Evolutionary conservation across 2,329 filamentous ascomycete genomes (phyloP), one percentile per base, ranked within the genome.

Genomic region (Nemania serpens): DNA sequence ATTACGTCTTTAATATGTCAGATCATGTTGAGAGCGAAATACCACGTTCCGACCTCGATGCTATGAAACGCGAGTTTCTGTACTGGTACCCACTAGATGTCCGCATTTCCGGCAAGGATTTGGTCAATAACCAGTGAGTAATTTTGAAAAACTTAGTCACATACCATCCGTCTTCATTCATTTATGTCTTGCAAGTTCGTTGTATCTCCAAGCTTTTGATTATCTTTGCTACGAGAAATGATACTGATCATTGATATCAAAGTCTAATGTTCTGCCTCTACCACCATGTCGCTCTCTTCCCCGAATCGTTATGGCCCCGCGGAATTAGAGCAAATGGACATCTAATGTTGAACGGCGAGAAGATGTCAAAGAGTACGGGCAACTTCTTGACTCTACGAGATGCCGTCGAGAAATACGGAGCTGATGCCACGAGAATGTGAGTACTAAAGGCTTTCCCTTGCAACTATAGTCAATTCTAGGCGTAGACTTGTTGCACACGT

Each of bases 361-460:
- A 99, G 85, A 99, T 99, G 95, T 90, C 88, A 75, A 99, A 99
- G 82, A 94, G 90, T 55, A 97, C 93, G 0, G 95, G 95, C 64
- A 99, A 98, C 80, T 99, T 99, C 82, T 83, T 99, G 75, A 98
- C 95, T 11, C 82, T 98, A 54, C 85, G 88, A 55, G 91, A 97
- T 64, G 60, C 93, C 33, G 89, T 94, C 13, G 84, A 88, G 69
- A 99, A 99, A 76, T 99, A 95, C 70, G 95, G 95, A 71, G 94
- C 95, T 9, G 95, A 98, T 75, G 95, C 95, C 12, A 90, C 90
- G 45, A 87, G 94, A 74, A 90, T 98, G 70, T 62, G 45, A 62
- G 60, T 59, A 25, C 9, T 9, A 18, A 41, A 0, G 22, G 5
- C 18, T 20, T n/a, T 18, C 20, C 2, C 11, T 34, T 41, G 7